Evolutionary conservation across 2,329 filamentous ascomycete genomes (phyloP).

Genomic region (Stemphylium lycopersici): DNA sequence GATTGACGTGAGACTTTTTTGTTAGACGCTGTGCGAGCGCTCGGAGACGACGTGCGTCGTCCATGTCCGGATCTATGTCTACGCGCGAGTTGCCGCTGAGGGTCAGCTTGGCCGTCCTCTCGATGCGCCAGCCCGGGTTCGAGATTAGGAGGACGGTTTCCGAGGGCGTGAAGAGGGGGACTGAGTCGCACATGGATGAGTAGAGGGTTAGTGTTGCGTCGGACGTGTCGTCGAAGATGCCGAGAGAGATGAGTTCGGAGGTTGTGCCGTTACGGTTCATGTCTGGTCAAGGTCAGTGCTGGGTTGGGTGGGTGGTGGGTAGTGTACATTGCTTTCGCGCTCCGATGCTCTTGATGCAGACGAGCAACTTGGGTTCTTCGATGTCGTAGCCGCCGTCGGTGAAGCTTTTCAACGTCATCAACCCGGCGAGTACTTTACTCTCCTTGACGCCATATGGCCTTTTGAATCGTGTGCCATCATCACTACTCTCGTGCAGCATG

Average conservation of each 20-base stretch:
- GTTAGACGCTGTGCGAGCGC: conserved; percentile 55
- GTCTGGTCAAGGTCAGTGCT: conserved; percentile 35
- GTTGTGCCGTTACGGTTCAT: conserved; percentile 55
- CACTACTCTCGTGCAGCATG: conserved; percentile 58
- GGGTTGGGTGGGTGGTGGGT: no score
- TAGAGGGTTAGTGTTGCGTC: conserved; percentile 62
- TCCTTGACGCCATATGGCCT: conserved; percentile 53
- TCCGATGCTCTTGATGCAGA: conserved; percentile 65
- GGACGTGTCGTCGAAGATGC: conserved; percentile 64
- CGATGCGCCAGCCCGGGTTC: conserved; percentile 51
- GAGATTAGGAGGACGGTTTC: conserved; percentile 60
- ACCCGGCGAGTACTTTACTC: conserved; percentile 48
- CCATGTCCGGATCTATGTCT: conserved; percentile 62
- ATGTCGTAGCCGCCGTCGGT: conserved; percentile 62
- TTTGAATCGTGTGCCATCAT: conserved; percentile 53
- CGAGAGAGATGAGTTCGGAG: conserved; percentile 58
- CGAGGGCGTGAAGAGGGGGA: conserved; percentile 54
- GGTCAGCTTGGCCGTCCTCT: conserved; percentile 43
- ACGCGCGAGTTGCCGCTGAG: conserved; percentile 56
- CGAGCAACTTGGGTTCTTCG: conserved; percentile 58
- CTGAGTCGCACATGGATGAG: conserved; percentile 56
- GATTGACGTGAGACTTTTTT: conserved; percentile 59
- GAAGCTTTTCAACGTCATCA: conserved; percentile 65
- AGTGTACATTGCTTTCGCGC: conserved; percentile 55
- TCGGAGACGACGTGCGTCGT: conserved; percentile 61